These are phyloP conservation scores for Aspergillus diversus DNA, from an alignment of 495 filamentous ascomycete species.

Conservation along the genomic window DNA sequence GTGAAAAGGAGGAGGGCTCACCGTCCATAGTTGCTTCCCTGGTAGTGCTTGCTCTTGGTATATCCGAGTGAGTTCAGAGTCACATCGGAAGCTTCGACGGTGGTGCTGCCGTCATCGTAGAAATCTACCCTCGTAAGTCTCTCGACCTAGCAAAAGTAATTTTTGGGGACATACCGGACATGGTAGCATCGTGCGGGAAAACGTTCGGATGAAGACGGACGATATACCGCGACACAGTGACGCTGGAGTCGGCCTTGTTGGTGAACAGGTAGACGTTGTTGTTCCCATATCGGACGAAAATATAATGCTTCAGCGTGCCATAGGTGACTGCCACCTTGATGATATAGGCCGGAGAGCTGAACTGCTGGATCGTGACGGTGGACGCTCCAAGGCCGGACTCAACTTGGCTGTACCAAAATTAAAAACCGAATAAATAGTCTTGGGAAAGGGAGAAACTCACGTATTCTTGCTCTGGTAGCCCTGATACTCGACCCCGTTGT, in stretches of 20 bases:
- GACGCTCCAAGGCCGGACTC: constrained; percentile 11
- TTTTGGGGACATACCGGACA: neutral
- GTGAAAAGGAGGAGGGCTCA: neutral
- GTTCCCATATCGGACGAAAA: constrained; percentile 11
- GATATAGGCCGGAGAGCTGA: constrained; percentile 1
- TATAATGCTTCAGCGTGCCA: constrained; percentile 8
- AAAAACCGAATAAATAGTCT: neutral
- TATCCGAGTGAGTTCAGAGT: constrained; percentile 6
- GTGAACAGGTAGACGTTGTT: constrained; percentile 10
- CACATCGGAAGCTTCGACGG: constrained; percentile 8
- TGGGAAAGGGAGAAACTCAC: neutral
- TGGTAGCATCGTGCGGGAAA: constrained; percentile 1
- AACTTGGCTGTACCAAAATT: neutral
- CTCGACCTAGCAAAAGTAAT: neutral
- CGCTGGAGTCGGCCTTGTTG: constrained; percentile 10
- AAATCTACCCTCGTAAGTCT: neutral
- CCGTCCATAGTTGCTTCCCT: constrained; percentile 16
- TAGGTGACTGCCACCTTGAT: constrained; percentile 11
- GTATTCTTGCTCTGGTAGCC: constrained; percentile 11
- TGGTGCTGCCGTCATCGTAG: constrained; percentile 7
- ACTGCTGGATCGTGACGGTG: constrained; percentile 13
- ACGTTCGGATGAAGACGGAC: constrained; percentile 8
- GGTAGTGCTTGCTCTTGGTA: constrained; percentile 14
- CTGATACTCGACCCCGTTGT: constrained; percentile 11
- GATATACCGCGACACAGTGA: constrained; percentile 3